Conservation (phyloP, 2,329 filamentous ascomycete genomes). For the Diaporthe ampelina region DNA sequence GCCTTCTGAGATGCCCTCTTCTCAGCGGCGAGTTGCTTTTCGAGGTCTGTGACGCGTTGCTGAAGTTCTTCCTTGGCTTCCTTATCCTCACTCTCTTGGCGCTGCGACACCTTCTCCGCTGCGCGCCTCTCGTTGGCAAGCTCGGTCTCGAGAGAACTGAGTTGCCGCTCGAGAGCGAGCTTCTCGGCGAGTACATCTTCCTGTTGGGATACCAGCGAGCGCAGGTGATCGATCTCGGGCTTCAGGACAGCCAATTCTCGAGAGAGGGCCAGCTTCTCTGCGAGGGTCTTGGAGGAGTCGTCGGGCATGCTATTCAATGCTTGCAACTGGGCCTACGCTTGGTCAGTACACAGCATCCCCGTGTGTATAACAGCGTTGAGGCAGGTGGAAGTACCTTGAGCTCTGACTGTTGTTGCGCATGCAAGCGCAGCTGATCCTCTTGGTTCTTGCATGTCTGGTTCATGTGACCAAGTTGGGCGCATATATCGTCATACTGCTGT, state of each 20-base stretch:
- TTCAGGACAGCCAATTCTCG: conserved; percentile 67
- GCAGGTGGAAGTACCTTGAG: conserved; percentile 57
- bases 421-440: conserved; percentile 62
- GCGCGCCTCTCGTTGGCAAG: conserved; percentile 80
- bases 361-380: background rate
- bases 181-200: conserved; percentile 83
- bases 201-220: conserved; percentile 69
- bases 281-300: conserved; percentile 78
- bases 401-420: conserved; percentile 62
- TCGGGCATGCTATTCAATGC: conserved; percentile 76
- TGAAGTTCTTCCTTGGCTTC: conserved; percentile 59
- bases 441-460: conserved; percentile 60
- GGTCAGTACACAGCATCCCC: conserved; percentile 43
- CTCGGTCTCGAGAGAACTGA: conserved; percentile 83
- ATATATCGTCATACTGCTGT: conserved; percentile 56
- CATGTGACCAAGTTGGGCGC: conserved; percentile 58
- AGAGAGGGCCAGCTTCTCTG: conserved; percentile 68
- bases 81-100: conserved; percentile 48
- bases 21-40: conserved; percentile 45
- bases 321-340: conserved; percentile 75
- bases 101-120: conserved; percentile 49
- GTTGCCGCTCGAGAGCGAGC: conserved; percentile 81
- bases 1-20: conserved; percentile 47
- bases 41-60: conserved; percentile 51
- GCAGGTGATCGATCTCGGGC: conserved; percentile 69